Percentiles rank a stretch among this genome's conserved stretches.
phyloP scores from a whole-genome alignment of 2,329 filamentous ascomycete species.

The Xylariaceae sp. region DNA sequence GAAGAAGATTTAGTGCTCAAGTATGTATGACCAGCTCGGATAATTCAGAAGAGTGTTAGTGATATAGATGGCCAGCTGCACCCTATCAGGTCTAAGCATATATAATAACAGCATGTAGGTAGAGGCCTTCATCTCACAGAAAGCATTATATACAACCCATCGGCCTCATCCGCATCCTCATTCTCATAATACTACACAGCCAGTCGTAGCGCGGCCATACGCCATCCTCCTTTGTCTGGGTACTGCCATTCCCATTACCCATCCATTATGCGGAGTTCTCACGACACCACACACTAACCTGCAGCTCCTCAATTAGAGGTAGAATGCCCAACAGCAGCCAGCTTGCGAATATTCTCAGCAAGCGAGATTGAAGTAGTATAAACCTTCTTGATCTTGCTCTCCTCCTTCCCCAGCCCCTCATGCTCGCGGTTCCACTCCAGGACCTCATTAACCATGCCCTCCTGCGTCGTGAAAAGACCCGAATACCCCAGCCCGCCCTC shows the following conservation, averaged over 20 bases:
- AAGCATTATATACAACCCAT: too few species aligned
- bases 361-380: conserved; percentile 38
- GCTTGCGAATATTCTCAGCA: conserved; percentile 36
- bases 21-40: too few species aligned
- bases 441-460: conserved; percentile 38
- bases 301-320: conserved; percentile 8
- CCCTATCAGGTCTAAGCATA: too few species aligned
- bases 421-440: conserved; percentile 41
- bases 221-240: background rate
- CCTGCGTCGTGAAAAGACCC: conserved; percentile 36
- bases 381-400: conserved; percentile 18
- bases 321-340: conserved; percentile 11
- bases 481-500: conserved; percentile 38
- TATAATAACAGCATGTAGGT: too few species aligned
- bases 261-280: background rate
- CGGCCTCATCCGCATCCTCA: too few species aligned
- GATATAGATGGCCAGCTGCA: too few species aligned
- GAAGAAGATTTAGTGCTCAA: too few species aligned
- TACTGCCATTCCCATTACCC: background rate
- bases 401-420: conserved; percentile 4
- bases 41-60: too few species aligned
- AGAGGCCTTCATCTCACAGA: too few species aligned
- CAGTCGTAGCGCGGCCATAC: too few species aligned
- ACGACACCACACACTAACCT: too few species aligned
- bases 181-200: too few species aligned